phyloP scores from a whole-genome alignment of 805 yeast genomes.

The Metschnikowia santaceciliae region DNA sequence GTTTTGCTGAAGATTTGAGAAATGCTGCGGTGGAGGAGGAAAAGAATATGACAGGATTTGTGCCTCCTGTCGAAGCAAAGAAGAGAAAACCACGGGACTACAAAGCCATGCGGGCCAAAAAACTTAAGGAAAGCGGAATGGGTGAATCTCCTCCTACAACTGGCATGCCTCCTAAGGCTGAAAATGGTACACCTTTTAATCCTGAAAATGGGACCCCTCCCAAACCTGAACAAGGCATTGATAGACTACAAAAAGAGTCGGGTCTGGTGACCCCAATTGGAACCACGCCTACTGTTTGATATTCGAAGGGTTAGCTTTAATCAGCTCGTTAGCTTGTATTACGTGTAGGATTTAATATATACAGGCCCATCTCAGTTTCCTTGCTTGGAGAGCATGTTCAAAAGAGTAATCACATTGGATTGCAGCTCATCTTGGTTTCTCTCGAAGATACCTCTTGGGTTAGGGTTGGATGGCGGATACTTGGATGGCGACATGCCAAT shows the following conservation, averaged over 20 bases:
- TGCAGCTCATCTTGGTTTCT: slow-evolving; percentile 26
- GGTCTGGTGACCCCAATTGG: background rate
- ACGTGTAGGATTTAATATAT: slow-evolving; percentile 2
- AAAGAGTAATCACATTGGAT: slow-evolving; percentile 17
- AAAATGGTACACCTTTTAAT: background rate
- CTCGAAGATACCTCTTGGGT: slow-evolving; percentile 30
- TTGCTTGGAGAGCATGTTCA: slow-evolving; percentile 18
- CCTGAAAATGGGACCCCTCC: background rate
- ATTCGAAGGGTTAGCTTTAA: background rate
- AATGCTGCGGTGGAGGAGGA: slow-evolving; percentile 54
- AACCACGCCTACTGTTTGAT: background rate
- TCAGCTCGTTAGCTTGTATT: too few species aligned
- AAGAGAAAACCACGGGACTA: slow-evolving; percentile 33
- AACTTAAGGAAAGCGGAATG: slow-evolving; percentile 12
- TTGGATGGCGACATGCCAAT: slow-evolving; percentile 18
- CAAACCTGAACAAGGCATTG: background rate
- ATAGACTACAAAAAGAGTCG: background rate
- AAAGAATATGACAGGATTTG: slow-evolving; percentile 39
- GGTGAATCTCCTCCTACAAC: background rate
- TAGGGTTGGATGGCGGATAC: slow-evolving; percentile 31
- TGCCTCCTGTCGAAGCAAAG: slow-evolving; percentile 20
- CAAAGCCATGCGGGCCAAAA: slow-evolving; percentile 18
- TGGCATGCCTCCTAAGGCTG: background rate
- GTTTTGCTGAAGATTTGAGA: slow-evolving; percentile 60
- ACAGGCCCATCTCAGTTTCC: slow-evolving; percentile 9